Conservation (phyloP, 805 yeast genomes). For the Lipomyces japonicus region DNA sequence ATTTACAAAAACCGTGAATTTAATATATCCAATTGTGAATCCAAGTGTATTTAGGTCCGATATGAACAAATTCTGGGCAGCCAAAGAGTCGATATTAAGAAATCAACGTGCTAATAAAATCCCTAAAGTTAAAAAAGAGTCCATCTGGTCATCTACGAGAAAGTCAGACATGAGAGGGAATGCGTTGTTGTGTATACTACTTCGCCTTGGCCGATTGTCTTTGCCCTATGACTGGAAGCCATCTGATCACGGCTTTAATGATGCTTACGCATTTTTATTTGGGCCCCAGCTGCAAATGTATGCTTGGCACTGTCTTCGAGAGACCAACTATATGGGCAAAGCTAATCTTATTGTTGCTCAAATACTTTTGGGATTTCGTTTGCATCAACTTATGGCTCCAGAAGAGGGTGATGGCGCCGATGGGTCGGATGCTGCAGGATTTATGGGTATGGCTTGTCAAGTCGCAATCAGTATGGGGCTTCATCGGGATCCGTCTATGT, state of each 20-base stretch:
- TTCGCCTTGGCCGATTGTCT: slow-evolving; percentile 28
- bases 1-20: slow-evolving; percentile 26
- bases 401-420: slow-evolving; percentile 31
- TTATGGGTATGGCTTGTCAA: slow-evolving; percentile 29
- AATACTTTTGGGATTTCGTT: slow-evolving; percentile 28
- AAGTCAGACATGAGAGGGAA: slow-evolving; percentile 27
- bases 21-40: slow-evolving; percentile 26
- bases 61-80: slow-evolving; percentile 22
- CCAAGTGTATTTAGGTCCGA: slow-evolving; percentile 22
- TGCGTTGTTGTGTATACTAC: slow-evolving; percentile 21
- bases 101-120: not conserved
- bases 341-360: slow-evolving; percentile 21
- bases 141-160: slow-evolving; percentile 14
- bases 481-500: slow-evolving; percentile 33
- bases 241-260: slow-evolving; percentile 21
- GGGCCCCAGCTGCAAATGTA: slow-evolving; percentile 15
- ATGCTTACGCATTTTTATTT: slow-evolving; percentile 11
- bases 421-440: slow-evolving; percentile 29
- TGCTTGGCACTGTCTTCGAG: slow-evolving; percentile 19
- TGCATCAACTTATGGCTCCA: slow-evolving; percentile 29
- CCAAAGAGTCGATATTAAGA: slow-evolving; percentile 8
- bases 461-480: slow-evolving; percentile 33
- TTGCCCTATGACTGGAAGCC: slow-evolving; percentile 28
- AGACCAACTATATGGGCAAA: slow-evolving; percentile 25
- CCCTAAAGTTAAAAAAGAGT: not conserved